Base-by-base conservation (phyloP, 345 rosid genomes). In the Eucalyptus erythrocorys region DNA sequence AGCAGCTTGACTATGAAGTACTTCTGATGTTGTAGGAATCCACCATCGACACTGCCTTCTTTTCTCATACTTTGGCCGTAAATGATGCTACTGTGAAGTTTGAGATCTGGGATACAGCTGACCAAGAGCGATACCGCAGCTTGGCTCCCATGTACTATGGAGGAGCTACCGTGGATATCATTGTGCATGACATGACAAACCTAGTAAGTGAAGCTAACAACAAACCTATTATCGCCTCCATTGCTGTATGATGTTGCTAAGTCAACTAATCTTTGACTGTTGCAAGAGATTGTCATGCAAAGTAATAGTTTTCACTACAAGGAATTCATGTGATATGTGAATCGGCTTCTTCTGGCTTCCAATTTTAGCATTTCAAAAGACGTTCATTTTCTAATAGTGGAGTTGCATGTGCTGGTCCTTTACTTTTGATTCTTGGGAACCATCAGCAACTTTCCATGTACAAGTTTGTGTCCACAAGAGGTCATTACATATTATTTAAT, bases 21-120 rank as follows among this genome's bases (percentile, higher is more conserved):
- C n/a, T n/a, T n/a, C n/a, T n/a, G n/a, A n/a, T n/a, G n/a, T n/a
- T n/a, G n/a, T 91, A 98, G 99, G 99, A 98, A 94, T 98, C 99
- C 90, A 98, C 98, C 42, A 98, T 98, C 6, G 98, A 99, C 50
- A 99, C 99, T 59, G 99, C 98, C 27, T 97, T 98, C 88, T 98
- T 98, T 92, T 96, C 99, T 43, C 99, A 98, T 91, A 95, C 99
- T 42, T 86, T 98, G 93, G 97, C 97, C 30, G 99, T 95, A 51
- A 96, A 96, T 89, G 99, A 97, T 88, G 97, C 97, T 1, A 97
- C 98, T 40, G 97, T 98, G 6, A 97, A 98, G 90, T 98, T 98
- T 93, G 99, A 98, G 94, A 98, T 98, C 22, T 98, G 99, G 99
- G 99, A 98, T 92, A 98, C 99, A 50, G 99, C 99, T 1, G 99